These are phyloP conservation scores for Keithomyces neogunnii DNA, from an alignment of 2,329 filamentous ascomycete genomes.

Conservation along the genomic window DNA sequence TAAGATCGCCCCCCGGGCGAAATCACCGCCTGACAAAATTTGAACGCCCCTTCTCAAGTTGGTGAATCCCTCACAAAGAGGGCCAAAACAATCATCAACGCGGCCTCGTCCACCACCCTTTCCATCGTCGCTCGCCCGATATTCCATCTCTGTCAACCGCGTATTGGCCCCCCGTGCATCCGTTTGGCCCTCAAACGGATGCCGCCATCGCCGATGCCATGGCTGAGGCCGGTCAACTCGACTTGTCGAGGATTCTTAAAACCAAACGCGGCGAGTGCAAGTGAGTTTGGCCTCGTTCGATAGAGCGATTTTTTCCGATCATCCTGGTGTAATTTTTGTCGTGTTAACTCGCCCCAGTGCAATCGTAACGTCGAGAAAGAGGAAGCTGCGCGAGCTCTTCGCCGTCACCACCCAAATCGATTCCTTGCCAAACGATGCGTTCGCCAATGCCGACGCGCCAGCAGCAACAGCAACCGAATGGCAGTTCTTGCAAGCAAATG, in stretches of 20 bases:
- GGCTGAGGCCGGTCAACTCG: conserved; percentile 60
- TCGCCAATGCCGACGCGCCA: conserved; percentile 48
- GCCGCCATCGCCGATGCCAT: conserved; percentile 61
- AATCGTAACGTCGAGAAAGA: conserved; percentile 78
- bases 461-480: conserved; percentile 42
- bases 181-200: conserved; percentile 60
- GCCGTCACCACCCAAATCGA: conserved; percentile 64
- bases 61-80: conserved; percentile 18
- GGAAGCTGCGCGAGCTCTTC: conserved; percentile 84
- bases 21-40: conserved; percentile 22
- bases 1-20: conserved; percentile 5
- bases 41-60: conserved; percentile 18
- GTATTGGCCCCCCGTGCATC: conserved; percentile 29
- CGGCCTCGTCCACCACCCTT: conserved; percentile 15
- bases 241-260: conserved; percentile 58
- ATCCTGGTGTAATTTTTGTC: conserved; percentile 33
- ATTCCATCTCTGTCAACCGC: conserved; percentile 20
- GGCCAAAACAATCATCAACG: conserved; percentile 22
- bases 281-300: conserved; percentile 38
- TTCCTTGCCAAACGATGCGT: conserved; percentile 49
- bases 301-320: conserved; percentile 43
- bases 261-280: conserved; percentile 54
- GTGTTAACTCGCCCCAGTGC: conserved; percentile 45
- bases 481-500: conserved; percentile 47
- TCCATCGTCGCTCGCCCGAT: conserved; percentile 21